Evolutionary conservation across 2,329 filamentous ascomycete species (phyloP), one percentile per base, ranked within the genome.

Genomic region (Diaporthe sp.): DNA sequence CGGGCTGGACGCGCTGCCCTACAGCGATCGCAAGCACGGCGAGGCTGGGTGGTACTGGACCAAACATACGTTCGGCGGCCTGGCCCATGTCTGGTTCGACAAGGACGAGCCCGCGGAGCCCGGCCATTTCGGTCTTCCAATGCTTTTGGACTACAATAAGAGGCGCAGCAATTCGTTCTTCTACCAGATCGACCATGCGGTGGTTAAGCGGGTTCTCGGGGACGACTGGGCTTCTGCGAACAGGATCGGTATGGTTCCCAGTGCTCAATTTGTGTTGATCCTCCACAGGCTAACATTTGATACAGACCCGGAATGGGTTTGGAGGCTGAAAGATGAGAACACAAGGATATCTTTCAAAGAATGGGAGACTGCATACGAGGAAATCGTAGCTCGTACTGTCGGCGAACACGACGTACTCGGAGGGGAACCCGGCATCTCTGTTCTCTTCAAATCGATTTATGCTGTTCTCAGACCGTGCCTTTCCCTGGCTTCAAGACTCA

Each of bases 11-110:
- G 63, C 63, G 3, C 28, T 31, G 13, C 63, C 63, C 6, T 68
- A 68, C 63, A 68, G 28, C 12, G 44, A 68, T 13, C 2, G 2
- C 22, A 6, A 53, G 5, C 44, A 37, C 20, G 63, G 31, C 2
- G 63, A 68, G 4, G 63, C 44, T 0, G 63, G 63, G 3, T 68
- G 63, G 63, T 37, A 39, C 44, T 68, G 63, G 63, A 68, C 28
- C 3, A 31, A 5, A 22, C 44, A 34, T 22, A 68, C 63, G 20
- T 68, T 68, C 47, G 63, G 63, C 22, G 63, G 63, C 5, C 31
- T 68, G 47, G 13, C 6, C 28, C 63, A 68, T 22, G 28, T 53
- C 47, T 68, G 63, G 63, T 20, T n/a, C 13, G 63, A 22, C 7
- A 68, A 53, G 22, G 22, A 53, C 12, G 44, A 37, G 44, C 44